A percentile compares a stretch with the other conserved stretches of the same genome.
phyloP scores from a whole-genome alignment of 2,329 filamentous ascomycete genomes.

The Teratosphaeriaceae sp. region DNA sequence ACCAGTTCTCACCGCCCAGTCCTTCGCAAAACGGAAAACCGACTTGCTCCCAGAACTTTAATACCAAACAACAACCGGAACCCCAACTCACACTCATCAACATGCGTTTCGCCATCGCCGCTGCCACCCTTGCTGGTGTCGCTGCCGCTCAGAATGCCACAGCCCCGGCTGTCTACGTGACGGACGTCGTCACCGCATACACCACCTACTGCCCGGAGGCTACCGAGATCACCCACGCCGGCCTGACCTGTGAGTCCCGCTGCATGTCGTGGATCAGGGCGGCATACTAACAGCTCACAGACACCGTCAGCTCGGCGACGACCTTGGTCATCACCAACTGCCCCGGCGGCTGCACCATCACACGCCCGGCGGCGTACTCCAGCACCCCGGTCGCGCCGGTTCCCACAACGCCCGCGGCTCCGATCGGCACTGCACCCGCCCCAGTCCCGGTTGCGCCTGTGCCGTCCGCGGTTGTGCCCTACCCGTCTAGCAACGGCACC shows the following conservation, averaged over 20 bases:
- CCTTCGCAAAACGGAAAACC: not conserved
- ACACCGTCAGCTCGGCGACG: constrained; percentile 15
- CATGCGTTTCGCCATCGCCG: constrained; percentile 43
- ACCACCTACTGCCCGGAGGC: constrained; percentile 28
- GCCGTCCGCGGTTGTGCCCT: constrained; percentile 12
- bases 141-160: constrained; percentile 18
- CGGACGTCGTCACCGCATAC: constrained; percentile 26
- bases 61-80: constrained; percentile 5
- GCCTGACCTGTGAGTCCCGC: constrained; percentile 3
- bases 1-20: not conserved
- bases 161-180: constrained; percentile 12
- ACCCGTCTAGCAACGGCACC: constrained; percentile 17
- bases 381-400: constrained; percentile 41
- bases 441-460: not conserved
- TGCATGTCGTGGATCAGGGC: constrained; percentile 16
- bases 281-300: constrained; percentile 1
- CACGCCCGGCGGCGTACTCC: constrained; percentile 30
- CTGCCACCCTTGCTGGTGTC: constrained; percentile 32
- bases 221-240: constrained; percentile 21
- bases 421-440: not conserved
- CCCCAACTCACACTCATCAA: constrained; percentile 24
- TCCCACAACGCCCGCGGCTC: not conserved
- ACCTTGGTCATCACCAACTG: constrained; percentile 24
- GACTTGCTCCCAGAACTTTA: constrained; percentile 8
- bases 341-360: constrained; percentile 37